phyloP scores from a whole-genome alignment of 495 filamentous ascomycete genomes.

The Aspergillus ostianus region DNA sequence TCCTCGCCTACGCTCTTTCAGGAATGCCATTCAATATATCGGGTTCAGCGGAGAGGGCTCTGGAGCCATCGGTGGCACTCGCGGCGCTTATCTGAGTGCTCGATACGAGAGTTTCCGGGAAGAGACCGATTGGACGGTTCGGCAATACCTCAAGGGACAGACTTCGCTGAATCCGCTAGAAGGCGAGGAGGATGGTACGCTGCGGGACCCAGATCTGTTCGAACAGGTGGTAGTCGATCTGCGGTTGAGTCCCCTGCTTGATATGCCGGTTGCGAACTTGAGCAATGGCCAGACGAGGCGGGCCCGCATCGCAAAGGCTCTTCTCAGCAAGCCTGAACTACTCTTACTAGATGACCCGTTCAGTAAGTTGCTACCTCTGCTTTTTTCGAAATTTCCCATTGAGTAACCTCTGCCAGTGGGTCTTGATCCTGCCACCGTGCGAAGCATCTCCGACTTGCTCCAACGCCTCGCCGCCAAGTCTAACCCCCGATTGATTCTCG shows the following conservation, averaged over 20 bases:
- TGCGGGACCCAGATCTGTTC: conserved; percentile 47
- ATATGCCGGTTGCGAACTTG: conserved; percentile 79
- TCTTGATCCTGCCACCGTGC: conserved; percentile 77
- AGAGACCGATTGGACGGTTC: conserved; percentile 80
- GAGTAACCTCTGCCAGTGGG: conserved; percentile 56
- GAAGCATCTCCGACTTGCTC: conserved; percentile 67
- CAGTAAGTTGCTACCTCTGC: conserved; percentile 46
- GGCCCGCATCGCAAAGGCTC: conserved; percentile 80
- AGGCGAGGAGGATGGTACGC: conserved; percentile 43
- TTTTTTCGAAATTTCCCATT: too few relatives aligned
- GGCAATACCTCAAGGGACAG: conserved; percentile 74
- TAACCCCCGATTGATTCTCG: conserved; percentile 70
- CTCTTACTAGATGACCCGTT: conserved; percentile 92
- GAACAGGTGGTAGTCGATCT: conserved; percentile 63
- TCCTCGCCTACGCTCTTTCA: conserved; percentile 53
- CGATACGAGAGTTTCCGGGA: conserved; percentile 90
- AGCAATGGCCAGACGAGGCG: conserved; percentile 91
- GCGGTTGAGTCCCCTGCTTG: conserved; percentile 59
- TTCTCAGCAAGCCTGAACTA: conserved; percentile 75
- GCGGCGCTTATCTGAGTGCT: conserved; percentile 80
- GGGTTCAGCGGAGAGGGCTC: conserved; percentile 68
- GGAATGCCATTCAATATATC: conserved; percentile 74
- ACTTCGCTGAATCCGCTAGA: conserved; percentile 72
- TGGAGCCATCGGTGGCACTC: conserved; percentile 52
- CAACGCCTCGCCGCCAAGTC: conserved; percentile 58